phyloP scores from a whole-genome alignment of 2,329 filamentous ascomycete genomes.

The Dothideomycetes sp. region DNA sequence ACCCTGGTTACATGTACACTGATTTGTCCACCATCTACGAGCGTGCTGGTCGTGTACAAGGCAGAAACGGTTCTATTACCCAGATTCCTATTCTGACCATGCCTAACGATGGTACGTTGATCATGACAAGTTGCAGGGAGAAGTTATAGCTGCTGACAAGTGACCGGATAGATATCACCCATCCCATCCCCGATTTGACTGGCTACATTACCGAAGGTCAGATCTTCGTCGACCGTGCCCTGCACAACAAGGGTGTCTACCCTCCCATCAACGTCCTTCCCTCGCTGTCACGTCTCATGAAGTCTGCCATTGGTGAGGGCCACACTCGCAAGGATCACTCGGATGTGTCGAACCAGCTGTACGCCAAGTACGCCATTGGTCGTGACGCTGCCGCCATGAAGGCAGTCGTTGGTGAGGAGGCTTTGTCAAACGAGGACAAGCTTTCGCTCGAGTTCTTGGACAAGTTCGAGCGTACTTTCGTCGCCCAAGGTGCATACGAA shows the following conservation, averaged over 20 bases:
- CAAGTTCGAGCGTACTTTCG: conserved; percentile 95
- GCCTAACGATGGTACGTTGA: conserved; percentile 75
- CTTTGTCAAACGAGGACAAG: conserved; percentile 91
- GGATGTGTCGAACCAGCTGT: conserved; percentile 98
- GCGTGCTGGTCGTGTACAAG: conserved; percentile 92
- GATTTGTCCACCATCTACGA: conserved; percentile 99
- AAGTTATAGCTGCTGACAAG: no score
- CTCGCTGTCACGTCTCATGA: conserved; percentile 98
- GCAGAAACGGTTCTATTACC: conserved; percentile 95
- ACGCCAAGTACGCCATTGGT: conserved; percentile 98
- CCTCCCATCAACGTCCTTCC: conserved; percentile 98
- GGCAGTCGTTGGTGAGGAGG: conserved; percentile 97
- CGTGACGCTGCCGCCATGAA: conserved; percentile 99
- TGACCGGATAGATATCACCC: conserved; percentile 93
- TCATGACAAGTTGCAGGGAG: no score
- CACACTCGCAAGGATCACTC: conserved; percentile 95
- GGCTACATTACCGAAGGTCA: conserved; percentile 99
- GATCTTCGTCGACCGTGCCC: conserved; percentile 89
- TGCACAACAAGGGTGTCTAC: conserved; percentile 96
- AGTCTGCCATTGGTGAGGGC: conserved; percentile 96
- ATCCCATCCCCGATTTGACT: conserved; percentile 96
- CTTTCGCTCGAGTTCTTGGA: conserved; percentile 95
- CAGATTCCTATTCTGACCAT: conserved; percentile 98
- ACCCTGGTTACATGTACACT: conserved; percentile 99
- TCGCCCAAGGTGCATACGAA: conserved; percentile 86